Evolutionary conservation across 805 yeast genomes (phyloP).

Genomic region (Cephaloascus albidus): DNA sequence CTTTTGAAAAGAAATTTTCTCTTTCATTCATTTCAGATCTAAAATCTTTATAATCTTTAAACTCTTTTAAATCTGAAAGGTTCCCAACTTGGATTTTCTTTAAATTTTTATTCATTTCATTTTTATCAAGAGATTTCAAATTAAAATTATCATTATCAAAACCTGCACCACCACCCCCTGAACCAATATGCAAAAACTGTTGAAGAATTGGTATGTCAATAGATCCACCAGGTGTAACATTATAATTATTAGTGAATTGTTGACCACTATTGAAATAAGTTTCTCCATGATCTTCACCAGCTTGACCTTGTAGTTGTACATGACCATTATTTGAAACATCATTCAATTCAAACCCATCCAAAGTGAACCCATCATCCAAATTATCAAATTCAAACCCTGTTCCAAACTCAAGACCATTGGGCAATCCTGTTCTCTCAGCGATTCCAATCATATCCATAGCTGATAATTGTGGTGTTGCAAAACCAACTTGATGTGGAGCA

Average conservation of each 20-base stretch:
- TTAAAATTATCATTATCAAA: constrained; percentile 7
- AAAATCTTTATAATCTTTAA: too few relatives aligned
- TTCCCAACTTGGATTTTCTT: not conserved
- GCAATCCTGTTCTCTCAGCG: constrained; percentile 17
- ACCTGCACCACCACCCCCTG: constrained; percentile 32
- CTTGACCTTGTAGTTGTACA: not conserved
- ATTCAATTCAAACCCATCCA: too few relatives aligned
- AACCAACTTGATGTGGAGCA: constrained; percentile 65
- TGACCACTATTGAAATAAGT: constrained; percentile 5
- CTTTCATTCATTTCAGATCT: not conserved
- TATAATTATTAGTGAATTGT: constrained; percentile 6
- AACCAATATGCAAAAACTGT: constrained; percentile 28
- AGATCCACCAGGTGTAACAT: constrained; percentile 12
- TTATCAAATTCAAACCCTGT: constrained; percentile 10
- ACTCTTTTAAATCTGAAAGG: too few relatives aligned
- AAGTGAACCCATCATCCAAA: not conserved
- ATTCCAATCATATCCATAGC: constrained; percentile 37
- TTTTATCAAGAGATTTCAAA: too few relatives aligned
- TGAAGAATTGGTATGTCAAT: constrained; percentile 23
- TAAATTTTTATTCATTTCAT: not conserved
- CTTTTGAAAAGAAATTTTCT: not conserved
- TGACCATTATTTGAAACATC: not conserved
- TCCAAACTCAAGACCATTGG: too few relatives aligned
- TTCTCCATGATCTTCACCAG: constrained; percentile 6
- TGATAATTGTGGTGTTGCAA: constrained; percentile 69